These are phyloP conservation scores for Hypoxylon sp. DNA, from an alignment of 2,329 filamentous ascomycete genomes.

Conservation along the genomic window DNA sequence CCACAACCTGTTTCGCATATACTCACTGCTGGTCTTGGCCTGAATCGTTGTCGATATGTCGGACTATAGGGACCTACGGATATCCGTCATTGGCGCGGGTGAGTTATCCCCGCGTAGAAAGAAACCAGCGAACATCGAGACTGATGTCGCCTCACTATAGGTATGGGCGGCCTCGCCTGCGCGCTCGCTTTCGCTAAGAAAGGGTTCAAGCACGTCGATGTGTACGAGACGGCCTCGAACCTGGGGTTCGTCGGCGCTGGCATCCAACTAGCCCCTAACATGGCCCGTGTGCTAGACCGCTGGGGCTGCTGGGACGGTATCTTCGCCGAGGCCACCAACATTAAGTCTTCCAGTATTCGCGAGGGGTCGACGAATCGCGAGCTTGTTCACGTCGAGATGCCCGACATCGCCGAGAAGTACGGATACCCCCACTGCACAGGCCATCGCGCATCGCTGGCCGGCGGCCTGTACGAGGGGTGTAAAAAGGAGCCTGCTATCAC, in stretches of 20 bases:
- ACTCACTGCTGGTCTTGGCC: slow-evolving; percentile 14
- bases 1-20: slow-evolving; percentile 4
- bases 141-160: slow-evolving; percentile 57
- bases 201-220: slow-evolving; percentile 80
- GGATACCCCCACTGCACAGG: slow-evolving; percentile 85
- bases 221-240: slow-evolving; percentile 80
- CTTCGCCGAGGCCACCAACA: slow-evolving; percentile 77
- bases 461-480: slow-evolving; percentile 79
- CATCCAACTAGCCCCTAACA: slow-evolving; percentile 87
- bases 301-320: slow-evolving; percentile 79
- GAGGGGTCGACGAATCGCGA: slow-evolving; percentile 79
- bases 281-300: slow-evolving; percentile 80
- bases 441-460: slow-evolving; percentile 80
- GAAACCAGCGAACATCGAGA: slow-evolving; percentile 13
- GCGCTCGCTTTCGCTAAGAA: slow-evolving; percentile 82
- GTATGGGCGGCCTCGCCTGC: slow-evolving; percentile 83
- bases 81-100: slow-evolving; percentile 67
- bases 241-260: slow-evolving; percentile 88
- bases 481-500: slow-evolving; percentile 72
- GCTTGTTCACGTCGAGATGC: slow-evolving; percentile 78
- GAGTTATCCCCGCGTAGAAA: slow-evolving; percentile 40
- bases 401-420: slow-evolving; percentile 77
- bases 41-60: slow-evolving; percentile 48
- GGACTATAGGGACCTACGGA: slow-evolving; percentile 56
- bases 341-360: slow-evolving; percentile 81